These are phyloP conservation scores for Bathelium albidoporum DNA, from an alignment of 495 filamentous ascomycete species.

Conservation along the genomic window DNA sequence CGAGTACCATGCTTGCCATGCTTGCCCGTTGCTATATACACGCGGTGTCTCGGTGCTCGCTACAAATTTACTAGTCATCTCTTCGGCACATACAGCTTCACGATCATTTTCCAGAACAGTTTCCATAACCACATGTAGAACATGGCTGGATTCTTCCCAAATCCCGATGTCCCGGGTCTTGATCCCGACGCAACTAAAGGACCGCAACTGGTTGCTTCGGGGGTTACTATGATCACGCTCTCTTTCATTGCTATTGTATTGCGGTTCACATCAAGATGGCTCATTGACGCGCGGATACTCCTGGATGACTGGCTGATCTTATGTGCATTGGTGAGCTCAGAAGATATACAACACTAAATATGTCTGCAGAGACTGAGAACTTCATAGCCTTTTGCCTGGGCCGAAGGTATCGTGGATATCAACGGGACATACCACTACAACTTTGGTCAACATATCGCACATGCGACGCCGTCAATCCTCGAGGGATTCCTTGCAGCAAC, in stretches of 20 bases:
- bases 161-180: background rate
- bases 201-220: background rate
- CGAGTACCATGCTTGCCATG: background rate
- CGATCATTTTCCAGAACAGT: background rate
- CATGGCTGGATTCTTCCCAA: constrained; percentile 1
- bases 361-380: background rate
- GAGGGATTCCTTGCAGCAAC: background rate
- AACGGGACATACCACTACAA: background rate
- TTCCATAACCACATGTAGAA: constrained; percentile 1
- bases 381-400: background rate
- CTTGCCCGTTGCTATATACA: background rate
- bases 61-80: background rate
- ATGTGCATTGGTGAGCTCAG: background rate
- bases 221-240: background rate
- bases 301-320: background rate
- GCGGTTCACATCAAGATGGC: constrained; percentile 1
- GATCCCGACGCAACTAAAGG: background rate
- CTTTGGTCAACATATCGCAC: background rate
- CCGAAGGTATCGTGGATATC: background rate
- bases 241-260: constrained; percentile 1
- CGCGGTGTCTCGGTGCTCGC: background rate
- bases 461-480: background rate
- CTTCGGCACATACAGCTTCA: background rate
- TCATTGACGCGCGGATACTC: background rate
- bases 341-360: background rate